Percentiles rank a stretch among this genome's conserved stretches.
Evolutionary conservation across 2,329 filamentous ascomycete species (phyloP).

Genomic region (Seiridium unicorne): DNA sequence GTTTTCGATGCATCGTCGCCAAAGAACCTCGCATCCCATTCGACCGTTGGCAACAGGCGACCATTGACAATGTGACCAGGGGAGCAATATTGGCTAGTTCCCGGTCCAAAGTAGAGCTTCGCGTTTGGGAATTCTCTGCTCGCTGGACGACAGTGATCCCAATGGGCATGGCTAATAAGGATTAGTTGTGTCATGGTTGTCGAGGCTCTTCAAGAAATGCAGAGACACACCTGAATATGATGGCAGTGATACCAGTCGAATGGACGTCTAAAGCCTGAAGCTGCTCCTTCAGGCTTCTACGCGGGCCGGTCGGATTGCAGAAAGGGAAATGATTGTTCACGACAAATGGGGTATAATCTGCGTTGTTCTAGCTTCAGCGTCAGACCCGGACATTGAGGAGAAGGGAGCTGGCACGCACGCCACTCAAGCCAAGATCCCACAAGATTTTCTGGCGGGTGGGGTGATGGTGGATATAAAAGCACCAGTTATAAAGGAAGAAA

Average conservation of each 20-base stretch:
- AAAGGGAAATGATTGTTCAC: neutral
- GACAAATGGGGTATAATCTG: slow-evolving; percentile 2
- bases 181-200: neutral
- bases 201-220: neutral
- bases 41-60: neutral
- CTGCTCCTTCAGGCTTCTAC: neutral
- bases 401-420: neutral
- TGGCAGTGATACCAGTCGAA: neutral
- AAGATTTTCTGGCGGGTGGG: neutral
- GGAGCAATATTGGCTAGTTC: neutral
- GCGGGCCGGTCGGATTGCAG: neutral
- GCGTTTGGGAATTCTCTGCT: neutral
- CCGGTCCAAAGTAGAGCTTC: neutral
- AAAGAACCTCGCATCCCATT: slow-evolving; percentile 1
- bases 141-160: neutral
- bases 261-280: neutral
- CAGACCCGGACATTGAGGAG: neutral
- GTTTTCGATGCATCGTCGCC: neutral
- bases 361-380: neutral
- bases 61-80: neutral
- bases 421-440: slow-evolving; percentile 2
- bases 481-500: slow-evolving; percentile 1
- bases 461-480: neutral
- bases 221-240: neutral
- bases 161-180: neutral